Evolutionary conservation across 345 rosid species (phyloP), one percentile per base, ranked within the genome.

Genomic region (Ceriops decandra): DNA sequence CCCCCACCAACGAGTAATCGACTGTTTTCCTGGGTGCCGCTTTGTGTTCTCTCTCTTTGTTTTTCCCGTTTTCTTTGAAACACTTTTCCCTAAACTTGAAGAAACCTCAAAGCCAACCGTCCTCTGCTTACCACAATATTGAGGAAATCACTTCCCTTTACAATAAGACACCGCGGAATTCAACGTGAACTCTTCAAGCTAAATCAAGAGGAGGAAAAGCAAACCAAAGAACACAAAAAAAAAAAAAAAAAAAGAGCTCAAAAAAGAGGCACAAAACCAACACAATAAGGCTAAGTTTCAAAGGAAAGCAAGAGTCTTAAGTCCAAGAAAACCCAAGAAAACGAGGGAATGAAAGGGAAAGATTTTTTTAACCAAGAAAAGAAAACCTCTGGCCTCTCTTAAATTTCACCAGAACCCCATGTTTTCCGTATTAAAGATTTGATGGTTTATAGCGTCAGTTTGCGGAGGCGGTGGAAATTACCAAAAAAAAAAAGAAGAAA

Each of bases 81-180:
- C 1, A 52, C 11, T 4, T 51, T 71, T 32, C 51, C 67, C 63
- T 68, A 56, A 49, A 66, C 85, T 80, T 78, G 21, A 80, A 83
- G 81, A 68, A 80, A 79, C 80, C 83, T 87, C 82, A 57, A 83
- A 3, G 65, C 74, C 53, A 17, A 4, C 15, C 3, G 24, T 11
- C 24, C 73, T 63, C 78, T 69, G 76, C 76, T 76, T 81, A 68
- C 77, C 72, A 74, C 85, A 77, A 53, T 59, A 62, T 58, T 60
- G 72, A 82, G 74, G 86, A 69, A 71, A 19, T 38, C 20, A 7
- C 49, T 62, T 46, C 62, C 66, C 74, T 56, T 31, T 8, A 22
- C 38, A 27, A 52, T 16, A 64, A 49, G 56, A 61, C 57, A 72
- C 57, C 47, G 62, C 77, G 63, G 67, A 35, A 38, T 68, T 57